Base-by-base conservation (phyloP, 2,329 filamentous ascomycete genomes). In the Chrysoporthe puriensis region DNA sequence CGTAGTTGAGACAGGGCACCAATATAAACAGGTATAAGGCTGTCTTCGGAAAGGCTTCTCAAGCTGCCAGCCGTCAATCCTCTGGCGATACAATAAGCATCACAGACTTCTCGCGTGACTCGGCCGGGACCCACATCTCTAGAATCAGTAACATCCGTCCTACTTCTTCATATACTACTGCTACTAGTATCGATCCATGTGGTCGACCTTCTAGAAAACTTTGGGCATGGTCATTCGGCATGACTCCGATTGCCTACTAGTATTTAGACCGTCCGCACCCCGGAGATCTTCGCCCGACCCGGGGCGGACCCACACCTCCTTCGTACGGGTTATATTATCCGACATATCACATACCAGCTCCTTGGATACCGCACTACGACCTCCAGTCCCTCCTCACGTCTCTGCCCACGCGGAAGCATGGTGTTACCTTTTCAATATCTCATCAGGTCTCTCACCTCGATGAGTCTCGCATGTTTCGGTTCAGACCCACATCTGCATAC, bases 151-250 rank as follows among this genome's bases (percentile, higher is more conserved):
- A 46, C n/a, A 8, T n/a, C 8, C n/a, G 21, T 50, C n/a, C 4
- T 21, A 21, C 18, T 6, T 48, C 8, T 4, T 32, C 50, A 13
- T 16, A n/a, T 21, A 52, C 11, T 5, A 52, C 14, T 21, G 4
- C 21, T 40, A 40, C 9, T 40, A 40, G 36, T 40, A 40, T 52
- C 3, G 21, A 4, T 16, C n/a, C 48, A 32, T 52, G 4, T 52
- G 9, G 48, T 21, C 21, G 46, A 32, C 11, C 50, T 34, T 54
- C 21, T 34, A 54, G 50, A 16, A 34, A 26, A 32, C 26, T 54
- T 54, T 11, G 50, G 50, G 50, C 26, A 54, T 54, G 50, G 50
- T 34, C 26, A 26, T 14, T 54, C 50, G 50, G 50, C 50, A 54
- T 11, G 26, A 14, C 50, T 57, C 54, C 34, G 54, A 36, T 18